A percentile compares a stretch with the other conserved stretches of the same genome.
Conservation (phyloP, 306 rosid species). For the Crotalaria pallida region DNA sequence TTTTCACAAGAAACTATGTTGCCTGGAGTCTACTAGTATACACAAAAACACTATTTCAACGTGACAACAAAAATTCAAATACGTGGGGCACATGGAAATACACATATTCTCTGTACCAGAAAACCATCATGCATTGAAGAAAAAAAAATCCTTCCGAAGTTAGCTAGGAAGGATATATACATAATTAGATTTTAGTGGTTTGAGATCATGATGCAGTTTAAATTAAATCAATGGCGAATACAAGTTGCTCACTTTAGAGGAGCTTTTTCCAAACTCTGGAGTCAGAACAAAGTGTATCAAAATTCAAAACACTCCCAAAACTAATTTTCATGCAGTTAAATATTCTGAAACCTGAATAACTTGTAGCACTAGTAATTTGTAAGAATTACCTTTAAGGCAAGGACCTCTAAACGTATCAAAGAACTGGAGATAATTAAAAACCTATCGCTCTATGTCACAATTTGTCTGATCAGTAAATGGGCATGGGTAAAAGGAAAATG, state of each 20-base stretch:
- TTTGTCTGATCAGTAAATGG: not conserved
- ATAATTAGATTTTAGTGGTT: too few species aligned
- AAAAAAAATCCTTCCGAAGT: not conserved
- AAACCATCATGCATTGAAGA: not conserved
- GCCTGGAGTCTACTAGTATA: too few species aligned
- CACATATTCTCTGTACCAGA: not conserved
- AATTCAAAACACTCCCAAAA: not conserved
- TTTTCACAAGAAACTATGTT: too few species aligned
- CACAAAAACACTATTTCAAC: too few species aligned
- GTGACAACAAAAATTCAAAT: not conserved
- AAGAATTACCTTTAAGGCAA: constrained; percentile 21
- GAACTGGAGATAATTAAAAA: constrained; percentile 11
- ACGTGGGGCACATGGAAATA: too few species aligned
- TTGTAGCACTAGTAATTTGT: not conserved
- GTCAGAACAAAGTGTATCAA: not conserved
- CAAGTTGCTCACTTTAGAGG: not conserved
- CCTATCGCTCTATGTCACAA: not conserved
- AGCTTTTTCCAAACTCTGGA: not conserved
- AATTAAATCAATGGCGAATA: too few species aligned
- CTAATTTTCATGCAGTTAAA: not conserved
- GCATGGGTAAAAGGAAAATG: not conserved
- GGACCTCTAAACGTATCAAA: constrained; percentile 20
- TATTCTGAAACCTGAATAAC: constrained; percentile 9
- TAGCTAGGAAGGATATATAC: too few species aligned
- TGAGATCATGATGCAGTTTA: too few species aligned